Percentiles rank a stretch among this genome's conserved stretches.
phyloP scores from a whole-genome alignment of 305 asterid species.

The Plantago coronopus region DNA sequence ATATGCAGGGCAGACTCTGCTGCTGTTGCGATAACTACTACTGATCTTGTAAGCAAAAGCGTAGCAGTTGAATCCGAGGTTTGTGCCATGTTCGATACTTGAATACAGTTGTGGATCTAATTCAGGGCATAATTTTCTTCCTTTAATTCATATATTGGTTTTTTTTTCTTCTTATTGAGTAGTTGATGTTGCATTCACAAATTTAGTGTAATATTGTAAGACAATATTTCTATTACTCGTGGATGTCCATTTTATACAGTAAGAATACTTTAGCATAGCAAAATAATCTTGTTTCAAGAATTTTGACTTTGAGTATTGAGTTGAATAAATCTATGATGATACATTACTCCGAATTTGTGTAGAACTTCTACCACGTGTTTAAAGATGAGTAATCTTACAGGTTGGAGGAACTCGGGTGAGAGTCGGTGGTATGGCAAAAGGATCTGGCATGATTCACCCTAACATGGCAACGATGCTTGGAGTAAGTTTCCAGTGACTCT shows the following conservation, averaged over 20 bases:
- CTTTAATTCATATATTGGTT: too few relatives aligned
- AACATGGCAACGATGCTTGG: slow-evolving; percentile 99
- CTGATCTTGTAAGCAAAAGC: slow-evolving; percentile 97
- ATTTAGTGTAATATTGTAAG: too few relatives aligned
- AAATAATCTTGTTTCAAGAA: too few relatives aligned
- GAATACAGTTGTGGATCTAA: background rate
- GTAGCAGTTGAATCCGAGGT: slow-evolving; percentile 82
- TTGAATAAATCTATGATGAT: background rate
- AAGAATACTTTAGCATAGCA: too few relatives aligned
- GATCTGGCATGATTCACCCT: slow-evolving; percentile 99
- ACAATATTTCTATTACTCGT: too few relatives aligned
- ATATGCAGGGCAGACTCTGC: slow-evolving; percentile 78
- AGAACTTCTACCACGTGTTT: too few relatives aligned
- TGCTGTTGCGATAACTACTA: slow-evolving; percentile 95
- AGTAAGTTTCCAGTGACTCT: slow-evolving; percentile 39
- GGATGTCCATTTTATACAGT: too few relatives aligned
- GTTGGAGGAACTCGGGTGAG: slow-evolving; percentile 62
- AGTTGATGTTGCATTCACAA: too few relatives aligned
- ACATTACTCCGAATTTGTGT: too few relatives aligned
- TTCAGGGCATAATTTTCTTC: background rate
- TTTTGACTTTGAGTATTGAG: too few relatives aligned
- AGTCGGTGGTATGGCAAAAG: slow-evolving; percentile 95
- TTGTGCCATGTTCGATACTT: slow-evolving; percentile 14
- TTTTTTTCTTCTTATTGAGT: too few relatives aligned
- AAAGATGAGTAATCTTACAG: slow-evolving; percentile 26